Percentiles rank a stretch among this genome's conserved stretches.
Evolutionary conservation across 1,284 basidiomycete genomes (phyloP).

Genomic region (Cronartium ribicola): DNA sequence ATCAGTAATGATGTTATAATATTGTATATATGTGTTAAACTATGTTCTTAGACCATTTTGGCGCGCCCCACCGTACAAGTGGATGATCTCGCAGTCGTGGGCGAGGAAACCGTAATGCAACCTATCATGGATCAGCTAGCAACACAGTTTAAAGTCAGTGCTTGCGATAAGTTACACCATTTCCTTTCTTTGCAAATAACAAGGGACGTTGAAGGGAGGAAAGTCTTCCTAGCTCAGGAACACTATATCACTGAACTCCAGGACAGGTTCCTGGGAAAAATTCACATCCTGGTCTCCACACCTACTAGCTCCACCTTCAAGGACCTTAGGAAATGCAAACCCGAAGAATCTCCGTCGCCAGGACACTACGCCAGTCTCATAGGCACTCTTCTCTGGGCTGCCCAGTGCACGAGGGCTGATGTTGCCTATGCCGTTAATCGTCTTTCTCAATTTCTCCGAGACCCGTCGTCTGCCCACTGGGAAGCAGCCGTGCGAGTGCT

Average conservation of each 20-base stretch:
- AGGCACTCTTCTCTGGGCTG: background rate
- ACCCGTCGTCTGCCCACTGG: background rate
- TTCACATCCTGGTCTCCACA: background rate
- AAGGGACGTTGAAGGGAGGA: background rate
- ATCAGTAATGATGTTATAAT: too few species aligned
- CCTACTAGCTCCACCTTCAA: background rate
- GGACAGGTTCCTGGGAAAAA: background rate
- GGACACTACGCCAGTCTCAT: background rate
- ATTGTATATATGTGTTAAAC: too few species aligned
- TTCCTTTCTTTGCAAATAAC: background rate
- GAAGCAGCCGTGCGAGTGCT: background rate
- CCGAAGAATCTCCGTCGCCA: background rate
- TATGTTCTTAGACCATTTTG: too few species aligned
- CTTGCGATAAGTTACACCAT: background rate
- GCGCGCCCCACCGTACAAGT: background rate
- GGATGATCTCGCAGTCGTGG: background rate
- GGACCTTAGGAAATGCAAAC: background rate
- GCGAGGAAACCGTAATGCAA: background rate
- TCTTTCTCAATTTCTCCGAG: constrained; percentile 2
- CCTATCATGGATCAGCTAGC: background rate
- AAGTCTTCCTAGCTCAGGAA: background rate
- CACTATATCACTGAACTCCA: background rate
- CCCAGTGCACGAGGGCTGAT: constrained; percentile 4
- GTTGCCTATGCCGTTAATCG: background rate
- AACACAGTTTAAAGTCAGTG: background rate